Percentiles rank a stretch among this genome's conserved stretches.
Conservation (phyloP, 306 rosid genomes). For the Cicer bijugum region DNA sequence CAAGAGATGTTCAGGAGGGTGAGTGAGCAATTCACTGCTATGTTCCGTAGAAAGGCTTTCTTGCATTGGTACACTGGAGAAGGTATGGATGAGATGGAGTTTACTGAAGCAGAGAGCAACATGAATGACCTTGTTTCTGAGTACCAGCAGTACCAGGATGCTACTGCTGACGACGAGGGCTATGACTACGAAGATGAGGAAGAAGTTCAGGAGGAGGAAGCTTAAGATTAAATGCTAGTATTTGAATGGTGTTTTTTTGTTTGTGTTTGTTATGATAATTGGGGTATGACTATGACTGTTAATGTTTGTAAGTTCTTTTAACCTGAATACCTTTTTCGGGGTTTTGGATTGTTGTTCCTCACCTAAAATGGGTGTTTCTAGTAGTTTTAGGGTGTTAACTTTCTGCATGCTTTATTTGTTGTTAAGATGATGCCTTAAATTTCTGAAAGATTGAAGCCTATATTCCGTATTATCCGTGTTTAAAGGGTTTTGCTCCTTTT, state of each 20-base stretch:
- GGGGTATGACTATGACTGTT: constrained; percentile 3
- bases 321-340: constrained; percentile 61
- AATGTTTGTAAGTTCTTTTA: constrained; percentile 20
- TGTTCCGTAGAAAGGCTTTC: constrained; percentile 65
- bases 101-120: constrained; percentile 64
- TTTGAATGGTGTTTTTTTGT: neutral
- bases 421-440: constrained; percentile 20
- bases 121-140: constrained; percentile 64
- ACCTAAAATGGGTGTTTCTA: constrained; percentile 17
- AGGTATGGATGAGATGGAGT: constrained; percentile 77
- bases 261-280: constrained; percentile 33
- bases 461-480: neutral
- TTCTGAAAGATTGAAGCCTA: constrained; percentile 15
- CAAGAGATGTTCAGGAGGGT: constrained; percentile 67
- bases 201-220: constrained; percentile 48
- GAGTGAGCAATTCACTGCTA: constrained; percentile 63
- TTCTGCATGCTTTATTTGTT: constrained; percentile 35
- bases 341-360: constrained; percentile 43
- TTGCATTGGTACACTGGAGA: constrained; percentile 70
- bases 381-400: constrained; percentile 47
- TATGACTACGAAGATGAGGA: constrained; percentile 57
- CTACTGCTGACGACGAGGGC: constrained; percentile 63
- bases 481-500: neutral
- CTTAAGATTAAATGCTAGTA: constrained; percentile 41
- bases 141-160: constrained; percentile 72